A percentile compares a stretch with the other conserved stretches of the same genome.
Conservation (phyloP, 768 basidiomycete species). For the Ephemerocybe angulata region DNA sequence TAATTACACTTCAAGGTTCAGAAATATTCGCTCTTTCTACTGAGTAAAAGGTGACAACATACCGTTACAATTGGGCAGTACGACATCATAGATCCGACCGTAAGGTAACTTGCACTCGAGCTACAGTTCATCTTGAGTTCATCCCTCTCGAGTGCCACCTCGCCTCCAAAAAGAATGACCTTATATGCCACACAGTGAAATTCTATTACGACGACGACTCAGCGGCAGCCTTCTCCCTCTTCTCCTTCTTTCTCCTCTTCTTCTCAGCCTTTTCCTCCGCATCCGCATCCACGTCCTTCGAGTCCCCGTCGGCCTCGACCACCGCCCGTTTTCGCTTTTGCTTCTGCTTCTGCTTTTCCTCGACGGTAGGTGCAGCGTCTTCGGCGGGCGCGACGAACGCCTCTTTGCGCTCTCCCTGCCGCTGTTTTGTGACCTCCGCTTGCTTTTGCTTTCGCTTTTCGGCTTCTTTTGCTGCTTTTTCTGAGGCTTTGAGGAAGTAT, state of each 20-base stretch:
- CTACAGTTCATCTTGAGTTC: too few species aligned
- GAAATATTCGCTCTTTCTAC: too few species aligned
- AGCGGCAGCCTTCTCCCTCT: constrained; percentile 9
- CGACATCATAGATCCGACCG: too few species aligned
- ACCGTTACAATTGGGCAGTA: too few species aligned
- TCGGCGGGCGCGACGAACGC: constrained; percentile 89
- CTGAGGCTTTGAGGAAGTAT: constrained; percentile 91
- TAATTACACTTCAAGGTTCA: too few species aligned
- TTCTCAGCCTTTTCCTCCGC: constrained; percentile 33
- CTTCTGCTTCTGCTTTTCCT: constrained; percentile 65
- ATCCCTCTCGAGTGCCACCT: too few species aligned
- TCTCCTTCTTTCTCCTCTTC: constrained; percentile 25
- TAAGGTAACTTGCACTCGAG: too few species aligned
- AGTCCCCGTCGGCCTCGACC: constrained; percentile 41
- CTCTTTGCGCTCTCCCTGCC: constrained; percentile 78
- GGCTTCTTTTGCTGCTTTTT: constrained; percentile 77
- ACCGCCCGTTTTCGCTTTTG: constrained; percentile 37
- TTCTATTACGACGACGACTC: background rate
- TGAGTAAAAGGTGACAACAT: too few species aligned
- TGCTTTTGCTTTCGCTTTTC: constrained; percentile 82
- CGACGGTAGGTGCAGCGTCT: constrained; percentile 63
- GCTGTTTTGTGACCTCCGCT: constrained; percentile 66
- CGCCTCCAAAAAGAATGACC: background rate
- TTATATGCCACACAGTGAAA: background rate
- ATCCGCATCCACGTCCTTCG: constrained; percentile 28